These are phyloP conservation scores for Chrysochromulina tobinii DNA, from an alignment of 78 protist species.

Conservation along the genomic window DNA sequence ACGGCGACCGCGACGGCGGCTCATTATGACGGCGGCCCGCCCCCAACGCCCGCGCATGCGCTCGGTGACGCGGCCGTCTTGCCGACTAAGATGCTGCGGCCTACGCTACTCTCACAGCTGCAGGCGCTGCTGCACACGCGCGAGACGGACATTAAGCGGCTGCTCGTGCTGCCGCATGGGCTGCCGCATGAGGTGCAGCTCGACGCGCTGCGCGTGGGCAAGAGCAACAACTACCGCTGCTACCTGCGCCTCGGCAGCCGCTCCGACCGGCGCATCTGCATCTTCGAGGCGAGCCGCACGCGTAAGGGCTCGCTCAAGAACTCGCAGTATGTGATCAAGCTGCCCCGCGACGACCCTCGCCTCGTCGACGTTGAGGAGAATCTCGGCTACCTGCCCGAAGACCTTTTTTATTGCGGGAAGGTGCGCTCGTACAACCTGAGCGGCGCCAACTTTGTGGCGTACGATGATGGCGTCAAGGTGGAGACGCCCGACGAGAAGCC, in stretches of 20 bases:
- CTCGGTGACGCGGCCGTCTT: no score
- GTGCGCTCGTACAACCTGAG: background rate
- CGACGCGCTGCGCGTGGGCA: background rate
- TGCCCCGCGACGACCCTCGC: background rate
- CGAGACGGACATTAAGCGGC: no score
- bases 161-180: background rate
- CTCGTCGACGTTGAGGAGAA: background rate
- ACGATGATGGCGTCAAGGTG: background rate
- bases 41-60: no score
- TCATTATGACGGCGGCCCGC: no score
- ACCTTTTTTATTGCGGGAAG: background rate
- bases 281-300: background rate
- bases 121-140: no score
- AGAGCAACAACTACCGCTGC: background rate
- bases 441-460: background rate
- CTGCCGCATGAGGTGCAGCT: background rate
- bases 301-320: background rate
- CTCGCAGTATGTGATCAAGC: background rate
- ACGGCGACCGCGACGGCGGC: no score
- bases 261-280: background rate
- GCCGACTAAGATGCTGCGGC: no score
- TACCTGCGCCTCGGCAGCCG: background rate
- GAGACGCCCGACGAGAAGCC: background rate
- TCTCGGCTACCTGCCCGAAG: background rate
- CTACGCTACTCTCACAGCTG: no score